Base-by-base conservation (phyloP, 1,284 basidiomycete genomes). In the Trichosporon sp. region DNA sequence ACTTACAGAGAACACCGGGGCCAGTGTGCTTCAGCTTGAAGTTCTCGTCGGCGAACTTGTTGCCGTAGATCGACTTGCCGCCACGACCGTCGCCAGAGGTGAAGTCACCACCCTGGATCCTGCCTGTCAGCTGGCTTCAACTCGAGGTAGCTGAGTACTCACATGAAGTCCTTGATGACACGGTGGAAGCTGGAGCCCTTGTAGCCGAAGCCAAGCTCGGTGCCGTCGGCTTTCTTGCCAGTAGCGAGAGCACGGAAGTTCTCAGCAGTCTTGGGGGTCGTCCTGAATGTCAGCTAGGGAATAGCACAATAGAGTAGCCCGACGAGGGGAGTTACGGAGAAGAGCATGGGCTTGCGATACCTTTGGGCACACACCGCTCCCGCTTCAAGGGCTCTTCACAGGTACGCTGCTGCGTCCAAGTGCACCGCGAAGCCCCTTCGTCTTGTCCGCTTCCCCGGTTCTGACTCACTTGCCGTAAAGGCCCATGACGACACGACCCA, bases 1-100 rank as follows among this genome's bases (percentile, higher is more conserved):
- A 73, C 78, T 68, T 46, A 83, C 81, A 96, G 74, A 96, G 89
- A 70, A 89, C 87, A 78, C 94, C 94, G 70, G 92, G 89, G 59
- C 88, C 89, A 75, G 92, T 91, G 87, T 97, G 94, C 83, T 90
- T 90, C 82, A 96, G 91, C 88, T 95, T 85, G 80, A 96, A 96
- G 88, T 96, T 96, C 85, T 90, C 89, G 76, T 90, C 89, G 48
- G 86, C 78, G 80, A 90, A 90, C 75, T 86, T 59, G 77, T 85
- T 85, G 68, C 88, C 88, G 80, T 88, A 89, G 83, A 89, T 89
- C 38, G 81, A 83, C 83, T 88, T 89, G 77, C 89, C 89, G 73
- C 89, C 89, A 66, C 88, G 88, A 71, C 89, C 89, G 76, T 90
- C 88, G 66, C 88, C 88, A 54, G 83, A 84, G 66, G 88, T 91